Evolutionary conservation across 1,139 yeast species (phyloP).

Genomic region (Williopsis jadinii): DNA sequence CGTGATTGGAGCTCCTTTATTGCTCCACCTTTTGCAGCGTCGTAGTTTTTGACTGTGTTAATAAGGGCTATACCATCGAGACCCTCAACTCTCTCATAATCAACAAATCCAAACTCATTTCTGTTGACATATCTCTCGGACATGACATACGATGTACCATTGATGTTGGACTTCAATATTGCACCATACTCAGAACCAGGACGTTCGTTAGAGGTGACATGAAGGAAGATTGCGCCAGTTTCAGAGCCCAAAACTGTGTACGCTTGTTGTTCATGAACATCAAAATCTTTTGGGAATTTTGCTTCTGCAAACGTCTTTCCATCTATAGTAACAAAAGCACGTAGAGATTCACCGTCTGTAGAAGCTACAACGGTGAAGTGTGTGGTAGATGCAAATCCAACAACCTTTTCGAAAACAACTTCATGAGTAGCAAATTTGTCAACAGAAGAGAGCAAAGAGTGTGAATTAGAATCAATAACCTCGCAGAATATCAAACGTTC

Average conservation of each 20-base stretch:
- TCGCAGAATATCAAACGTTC: conserved; percentile 61
- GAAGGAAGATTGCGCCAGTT: conserved; percentile 72
- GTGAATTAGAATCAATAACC: conserved; percentile 24
- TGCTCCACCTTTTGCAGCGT: conserved; percentile 34
- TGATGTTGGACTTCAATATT: conserved; percentile 85
- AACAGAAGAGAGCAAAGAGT: conserved; percentile 40
- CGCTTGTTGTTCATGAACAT: conserved; percentile 62
- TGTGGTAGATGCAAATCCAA: conserved; percentile 62
- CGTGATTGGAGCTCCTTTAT: conserved; percentile 56
- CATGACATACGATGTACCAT: conserved; percentile 86
- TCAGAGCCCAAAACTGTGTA: conserved; percentile 78
- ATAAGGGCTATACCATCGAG: conserved; percentile 83
- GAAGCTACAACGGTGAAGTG: conserved; percentile 71
- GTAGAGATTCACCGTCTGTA: conserved; percentile 33
- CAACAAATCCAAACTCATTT: conserved; percentile 68
- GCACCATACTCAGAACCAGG: conserved; percentile 63
- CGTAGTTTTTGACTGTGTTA: conserved; percentile 57
- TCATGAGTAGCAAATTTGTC: conserved; percentile 42
- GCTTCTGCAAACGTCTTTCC: conserved; percentile 79
- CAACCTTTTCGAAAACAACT: conserved; percentile 41
- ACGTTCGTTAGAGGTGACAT: conserved; percentile 60
- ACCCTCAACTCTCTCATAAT: conserved; percentile 78
- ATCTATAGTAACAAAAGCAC: conserved; percentile 72
- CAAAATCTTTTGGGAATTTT: conserved; percentile 64
- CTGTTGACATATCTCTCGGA: conserved; percentile 74